Base-by-base conservation (phyloP, 2,329 filamentous ascomycete genomes). In the Didymellaceae sp. region DNA sequence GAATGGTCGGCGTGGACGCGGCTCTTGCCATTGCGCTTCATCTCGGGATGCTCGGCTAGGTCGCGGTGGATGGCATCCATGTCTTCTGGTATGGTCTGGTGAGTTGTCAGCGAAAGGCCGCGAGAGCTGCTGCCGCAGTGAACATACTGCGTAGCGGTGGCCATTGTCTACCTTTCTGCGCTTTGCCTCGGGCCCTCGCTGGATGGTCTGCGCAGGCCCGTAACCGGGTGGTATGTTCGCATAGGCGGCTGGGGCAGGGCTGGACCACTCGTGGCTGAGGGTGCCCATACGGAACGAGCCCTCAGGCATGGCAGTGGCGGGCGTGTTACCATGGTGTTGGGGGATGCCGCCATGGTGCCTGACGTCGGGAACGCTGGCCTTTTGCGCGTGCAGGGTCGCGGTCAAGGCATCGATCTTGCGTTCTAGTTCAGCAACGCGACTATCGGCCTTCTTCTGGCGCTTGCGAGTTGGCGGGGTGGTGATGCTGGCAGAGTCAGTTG, bases 351-450 rank as follows among this genome's bases (percentile, higher is more conserved):
- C 62, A 38, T 59, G 55, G 13, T 67, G 61, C 22, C 58, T 56
- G 14, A 60, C 34, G 3, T 66, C 62, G 1, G 64, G 59, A 1
- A 21, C 47, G 11, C 43, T 62, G 3, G 57, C 43, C 52, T 73
- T 73, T 55, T 77, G 75, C 22, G 88, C 85, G 35, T 90, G 86
- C 58, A 96, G 70, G 26, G 86, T 91, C 6, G 90, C 89, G 6
- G 90, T 96, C 68, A 96, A 72, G 7, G 88, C 89, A 77, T 96
- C 91, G 57, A 96, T 93, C 77, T 95, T 95, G 79, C 88, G 91
- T 78, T 96, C 91, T 42, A 97, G 80, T 77, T 96, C 91, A 7
- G 91, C 88, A 10, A 97, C 91, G 42, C 91, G 82, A 59, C 86
- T 93, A 70, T 96, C 92, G 45, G 90, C 91, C 79, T 96, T 96